Evolutionary conservation across 2,329 filamentous ascomycete species (phyloP).

Genomic region (Metarhizium album): DNA sequence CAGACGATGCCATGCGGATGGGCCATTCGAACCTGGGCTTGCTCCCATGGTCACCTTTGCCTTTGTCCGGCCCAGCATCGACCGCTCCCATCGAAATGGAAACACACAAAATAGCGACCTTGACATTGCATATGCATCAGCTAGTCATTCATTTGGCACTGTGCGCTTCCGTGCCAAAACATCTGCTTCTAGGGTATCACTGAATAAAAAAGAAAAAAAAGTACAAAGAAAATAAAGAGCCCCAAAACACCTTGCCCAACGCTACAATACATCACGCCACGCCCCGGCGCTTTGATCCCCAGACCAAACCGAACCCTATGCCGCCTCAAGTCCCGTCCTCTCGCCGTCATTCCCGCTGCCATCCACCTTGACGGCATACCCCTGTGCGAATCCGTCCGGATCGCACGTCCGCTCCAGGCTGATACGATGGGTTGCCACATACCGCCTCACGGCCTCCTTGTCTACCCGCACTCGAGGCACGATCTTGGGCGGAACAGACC

Average conservation of each 20-base stretch:
- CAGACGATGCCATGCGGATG: too few species aligned
- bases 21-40: too few species aligned
- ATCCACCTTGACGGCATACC: conserved; percentile 43
- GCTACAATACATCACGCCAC: not conserved
- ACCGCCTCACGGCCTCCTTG: conserved; percentile 49
- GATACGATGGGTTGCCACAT: conserved; percentile 53
- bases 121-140: not conserved
- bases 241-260: conserved; percentile 1
- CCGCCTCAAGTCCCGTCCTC: conserved; percentile 11
- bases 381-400: conserved; percentile 61
- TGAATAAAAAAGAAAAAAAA: too few species aligned
- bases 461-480: conserved; percentile 41
- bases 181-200: not conserved
- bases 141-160: not conserved
- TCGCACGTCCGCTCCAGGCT: conserved; percentile 58
- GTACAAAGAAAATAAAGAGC: too few species aligned
- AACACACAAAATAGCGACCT: too few species aligned
- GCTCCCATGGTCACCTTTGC: too few species aligned
- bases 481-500: conserved; percentile 13
- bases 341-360: conserved; percentile 23
- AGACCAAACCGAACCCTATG: not conserved
- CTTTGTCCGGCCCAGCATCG: too few species aligned
- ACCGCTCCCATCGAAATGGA: too few species aligned
- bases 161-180: not conserved
- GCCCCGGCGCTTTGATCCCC: not conserved